Conservation (phyloP, 345 rosid genomes). For the Populus euphratica region DNA sequence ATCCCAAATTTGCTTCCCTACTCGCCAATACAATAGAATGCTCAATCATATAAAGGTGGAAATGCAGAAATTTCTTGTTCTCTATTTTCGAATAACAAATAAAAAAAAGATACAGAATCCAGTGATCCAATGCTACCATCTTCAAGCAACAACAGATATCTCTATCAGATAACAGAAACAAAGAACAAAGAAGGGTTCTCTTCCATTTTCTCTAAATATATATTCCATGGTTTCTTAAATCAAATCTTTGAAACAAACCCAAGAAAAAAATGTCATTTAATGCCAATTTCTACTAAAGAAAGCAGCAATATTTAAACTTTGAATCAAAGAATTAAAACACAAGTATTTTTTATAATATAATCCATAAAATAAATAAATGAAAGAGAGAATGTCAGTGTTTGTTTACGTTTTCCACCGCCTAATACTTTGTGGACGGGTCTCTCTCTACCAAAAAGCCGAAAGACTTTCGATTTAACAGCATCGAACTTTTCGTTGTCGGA, state of each 20-base stretch:
- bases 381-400: neutral
- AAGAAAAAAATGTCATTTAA: neutral
- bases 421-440: conserved; percentile 37
- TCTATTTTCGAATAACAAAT: no score
- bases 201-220: neutral
- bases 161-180: no score
- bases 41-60: neutral
- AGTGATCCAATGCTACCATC: neutral
- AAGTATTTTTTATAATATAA: neutral
- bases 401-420: conserved; percentile 39
- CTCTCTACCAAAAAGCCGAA: conserved; percentile 35
- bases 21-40: neutral
- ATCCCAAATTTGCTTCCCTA: neutral
- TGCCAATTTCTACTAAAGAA: neutral
- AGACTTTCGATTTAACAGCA: conserved; percentile 37
- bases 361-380: neutral
- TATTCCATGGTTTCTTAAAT: neutral
- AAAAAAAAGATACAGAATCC: neutral
- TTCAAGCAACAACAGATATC: neutral
- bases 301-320: neutral
- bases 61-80: neutral
- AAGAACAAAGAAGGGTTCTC: no score
- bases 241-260: neutral
- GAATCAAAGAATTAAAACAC: neutral
- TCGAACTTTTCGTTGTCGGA: conserved; percentile 48